Evolutionary conservation across 345 rosid species (phyloP).

Genomic region (Syzygium grande): DNA sequence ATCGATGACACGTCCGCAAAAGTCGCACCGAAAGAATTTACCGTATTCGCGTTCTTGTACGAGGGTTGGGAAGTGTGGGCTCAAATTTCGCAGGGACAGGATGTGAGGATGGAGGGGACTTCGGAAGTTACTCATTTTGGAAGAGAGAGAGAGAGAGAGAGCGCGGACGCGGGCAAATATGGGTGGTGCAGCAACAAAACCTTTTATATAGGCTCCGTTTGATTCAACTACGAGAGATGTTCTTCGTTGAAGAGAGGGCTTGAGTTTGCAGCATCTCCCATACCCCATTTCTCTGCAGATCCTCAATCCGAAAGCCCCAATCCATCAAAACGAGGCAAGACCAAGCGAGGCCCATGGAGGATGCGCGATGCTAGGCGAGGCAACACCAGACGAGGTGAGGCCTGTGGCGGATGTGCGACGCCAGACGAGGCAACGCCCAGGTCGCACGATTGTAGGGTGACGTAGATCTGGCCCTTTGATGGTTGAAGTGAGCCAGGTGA

Average conservation of each 20-base stretch:
- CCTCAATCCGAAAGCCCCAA: too few relatives aligned
- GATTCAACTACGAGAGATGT: not conserved
- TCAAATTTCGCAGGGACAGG: not conserved
- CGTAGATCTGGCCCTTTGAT: not conserved
- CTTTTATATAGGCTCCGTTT: too few relatives aligned
- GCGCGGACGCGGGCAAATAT: rapidly evolving
- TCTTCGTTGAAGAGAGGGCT: not conserved
- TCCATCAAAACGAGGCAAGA: too few relatives aligned
- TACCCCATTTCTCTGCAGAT: not conserved
- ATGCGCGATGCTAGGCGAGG: too few relatives aligned
- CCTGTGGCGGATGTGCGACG: not conserved
- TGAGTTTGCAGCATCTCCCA: not conserved
- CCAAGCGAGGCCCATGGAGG: too few relatives aligned
- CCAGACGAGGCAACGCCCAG: not conserved
- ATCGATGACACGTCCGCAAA: rapidly evolving
- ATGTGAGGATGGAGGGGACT: not conserved
- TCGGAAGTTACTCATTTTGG: not conserved
- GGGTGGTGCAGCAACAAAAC: not conserved
- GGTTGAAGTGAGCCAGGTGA: not conserved
- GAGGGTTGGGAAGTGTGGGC: not conserved
- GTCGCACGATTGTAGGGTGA: rapidly evolving
- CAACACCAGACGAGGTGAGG: too few relatives aligned
- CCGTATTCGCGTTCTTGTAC: too few relatives aligned
- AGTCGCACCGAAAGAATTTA: not conserved
- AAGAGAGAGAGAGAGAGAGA: not conserved